These are phyloP conservation scores for Arthrobotrys conoides DNA, from an alignment of 2,329 filamentous ascomycete genomes.

Conservation along the genomic window DNA sequence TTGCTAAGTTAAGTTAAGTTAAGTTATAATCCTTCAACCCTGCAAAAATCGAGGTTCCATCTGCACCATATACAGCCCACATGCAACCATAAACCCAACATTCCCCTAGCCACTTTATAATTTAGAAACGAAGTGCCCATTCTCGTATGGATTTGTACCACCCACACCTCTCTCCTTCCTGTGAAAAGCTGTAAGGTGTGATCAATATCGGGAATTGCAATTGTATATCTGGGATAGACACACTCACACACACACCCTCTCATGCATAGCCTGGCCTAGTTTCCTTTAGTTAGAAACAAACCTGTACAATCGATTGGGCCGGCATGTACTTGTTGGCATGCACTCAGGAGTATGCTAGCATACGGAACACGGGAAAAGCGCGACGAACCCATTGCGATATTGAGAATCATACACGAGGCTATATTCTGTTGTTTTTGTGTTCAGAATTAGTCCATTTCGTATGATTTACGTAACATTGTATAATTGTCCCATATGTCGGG, in stretches of 20 bases:
- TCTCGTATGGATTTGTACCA: neutral
- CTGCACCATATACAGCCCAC: constrained; percentile 9
- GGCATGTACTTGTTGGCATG: too few relatives aligned
- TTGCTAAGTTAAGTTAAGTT: too few relatives aligned
- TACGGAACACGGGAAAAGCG: neutral
- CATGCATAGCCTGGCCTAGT: constrained; percentile 3
- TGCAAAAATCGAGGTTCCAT: neutral
- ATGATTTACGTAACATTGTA: constrained; percentile 8
- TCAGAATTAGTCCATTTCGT: constrained; percentile 14
- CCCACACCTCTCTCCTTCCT: neutral
- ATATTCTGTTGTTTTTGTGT: constrained; percentile 1
- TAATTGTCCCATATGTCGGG: neutral
- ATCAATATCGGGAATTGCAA: constrained; percentile 12
- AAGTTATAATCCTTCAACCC: neutral
- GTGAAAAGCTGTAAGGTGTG: neutral
- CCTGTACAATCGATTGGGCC: constrained; percentile 4
- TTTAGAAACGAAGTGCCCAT: constrained; percentile 1
- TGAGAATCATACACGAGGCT: neutral
- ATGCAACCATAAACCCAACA: constrained; percentile 22
- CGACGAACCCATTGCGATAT: constrained; percentile 2
- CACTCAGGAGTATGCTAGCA: constrained; percentile 11
- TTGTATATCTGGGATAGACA: constrained; percentile 19
- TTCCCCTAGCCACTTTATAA: constrained; percentile 11
- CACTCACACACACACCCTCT: neutral
- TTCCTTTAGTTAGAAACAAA: neutral